A percentile compares a stretch with the other conserved stretches of the same genome.
Evolutionary conservation across 2,329 filamentous ascomycete species (phyloP).

Genomic region (Ophiostoma angusticollis): DNA sequence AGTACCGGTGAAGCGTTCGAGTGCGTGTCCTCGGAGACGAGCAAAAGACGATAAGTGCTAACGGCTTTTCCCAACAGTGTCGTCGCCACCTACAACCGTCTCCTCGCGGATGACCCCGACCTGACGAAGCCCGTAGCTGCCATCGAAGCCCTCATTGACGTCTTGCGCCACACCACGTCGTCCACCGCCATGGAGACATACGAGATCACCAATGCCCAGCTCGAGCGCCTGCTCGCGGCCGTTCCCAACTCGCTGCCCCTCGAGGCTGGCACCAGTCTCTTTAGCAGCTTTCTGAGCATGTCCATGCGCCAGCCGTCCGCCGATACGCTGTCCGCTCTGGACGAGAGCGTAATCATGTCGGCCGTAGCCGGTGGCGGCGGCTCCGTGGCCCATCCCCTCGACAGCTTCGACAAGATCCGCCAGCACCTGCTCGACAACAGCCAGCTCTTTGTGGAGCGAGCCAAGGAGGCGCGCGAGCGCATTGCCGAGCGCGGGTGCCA

Average conservation of each 20-base stretch:
- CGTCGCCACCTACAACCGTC: slow-evolving; percentile 40
- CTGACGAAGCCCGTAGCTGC: slow-evolving; percentile 85
- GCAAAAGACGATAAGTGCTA: slow-evolving; percentile 24
- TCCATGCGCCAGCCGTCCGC: slow-evolving; percentile 44
- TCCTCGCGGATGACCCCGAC: slow-evolving; percentile 56
- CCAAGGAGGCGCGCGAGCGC: slow-evolving; percentile 70
- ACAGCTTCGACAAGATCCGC: slow-evolving; percentile 69
- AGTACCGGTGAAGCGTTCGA: slow-evolving; percentile 1
- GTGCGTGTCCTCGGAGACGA: background rate
- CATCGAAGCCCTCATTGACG: slow-evolving; percentile 55
- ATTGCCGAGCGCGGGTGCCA: slow-evolving; percentile 70
- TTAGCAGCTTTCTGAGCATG: slow-evolving; percentile 83
- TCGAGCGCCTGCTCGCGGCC: slow-evolving; percentile 60
- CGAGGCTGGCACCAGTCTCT: slow-evolving; percentile 86
- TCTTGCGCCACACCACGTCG: slow-evolving; percentile 66
- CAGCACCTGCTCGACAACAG: slow-evolving; percentile 78
- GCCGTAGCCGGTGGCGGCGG: slow-evolving; percentile 10
- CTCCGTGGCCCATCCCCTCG: slow-evolving; percentile 16
- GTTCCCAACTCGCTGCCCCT: slow-evolving; percentile 85
- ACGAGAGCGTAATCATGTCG: background rate
- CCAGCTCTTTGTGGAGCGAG: slow-evolving; percentile 71
- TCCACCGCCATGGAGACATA: slow-evolving; percentile 91
- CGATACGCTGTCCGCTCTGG: background rate
- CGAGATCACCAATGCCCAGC: slow-evolving; percentile 67
- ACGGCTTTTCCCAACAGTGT: slow-evolving; percentile 19